Evolutionary conservation across 2,329 filamentous ascomycete species (phyloP).

Genomic region (Amylocarpus encephaloides): DNA sequence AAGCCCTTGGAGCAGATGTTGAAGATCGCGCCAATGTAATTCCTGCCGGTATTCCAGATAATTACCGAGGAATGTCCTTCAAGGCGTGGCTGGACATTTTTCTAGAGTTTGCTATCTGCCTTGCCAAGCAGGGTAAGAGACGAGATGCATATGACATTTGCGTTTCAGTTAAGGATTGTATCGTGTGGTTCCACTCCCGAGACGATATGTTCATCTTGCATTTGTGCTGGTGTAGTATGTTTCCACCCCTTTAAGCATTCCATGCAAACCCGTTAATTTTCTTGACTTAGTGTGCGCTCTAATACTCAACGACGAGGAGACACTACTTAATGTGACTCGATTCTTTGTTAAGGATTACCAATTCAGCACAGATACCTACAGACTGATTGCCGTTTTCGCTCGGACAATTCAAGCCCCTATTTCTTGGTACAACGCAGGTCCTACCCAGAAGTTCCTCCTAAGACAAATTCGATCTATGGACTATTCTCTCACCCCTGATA

Average conservation of each 20-base stretch:
- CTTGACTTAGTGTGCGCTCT: constrained; percentile 66
- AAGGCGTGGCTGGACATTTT: constrained; percentile 85
- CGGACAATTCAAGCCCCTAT: constrained; percentile 67
- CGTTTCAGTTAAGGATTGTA: constrained; percentile 70
- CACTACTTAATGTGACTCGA: constrained; percentile 64
- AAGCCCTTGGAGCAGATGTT: constrained; percentile 25
- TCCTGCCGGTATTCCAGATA: constrained; percentile 18
- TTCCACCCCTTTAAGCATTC: constrained; percentile 4
- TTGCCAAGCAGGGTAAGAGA: constrained; percentile 61
- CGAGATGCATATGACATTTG: constrained; percentile 75
- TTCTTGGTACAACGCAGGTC: constrained; percentile 71
- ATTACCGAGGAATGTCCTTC: constrained; percentile 74
- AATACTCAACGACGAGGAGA: constrained; percentile 70
- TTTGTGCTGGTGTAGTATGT: constrained; percentile 66
- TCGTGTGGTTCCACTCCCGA: constrained; percentile 69
- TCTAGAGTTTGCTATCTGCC: constrained; percentile 73
- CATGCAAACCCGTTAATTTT: constrained; percentile 18
- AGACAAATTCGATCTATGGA: constrained; percentile 90
- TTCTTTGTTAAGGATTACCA: constrained; percentile 80
- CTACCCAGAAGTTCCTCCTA: constrained; percentile 84
- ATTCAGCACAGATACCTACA: constrained; percentile 74
- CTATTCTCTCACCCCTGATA: constrained; percentile 50
- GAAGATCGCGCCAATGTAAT: constrained; percentile 1
- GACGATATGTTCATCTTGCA: constrained; percentile 67
- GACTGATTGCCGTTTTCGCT: constrained; percentile 74